Conservation (phyloP, 176 grass and related monocot species). For the Eragrostis curvula region DNA sequence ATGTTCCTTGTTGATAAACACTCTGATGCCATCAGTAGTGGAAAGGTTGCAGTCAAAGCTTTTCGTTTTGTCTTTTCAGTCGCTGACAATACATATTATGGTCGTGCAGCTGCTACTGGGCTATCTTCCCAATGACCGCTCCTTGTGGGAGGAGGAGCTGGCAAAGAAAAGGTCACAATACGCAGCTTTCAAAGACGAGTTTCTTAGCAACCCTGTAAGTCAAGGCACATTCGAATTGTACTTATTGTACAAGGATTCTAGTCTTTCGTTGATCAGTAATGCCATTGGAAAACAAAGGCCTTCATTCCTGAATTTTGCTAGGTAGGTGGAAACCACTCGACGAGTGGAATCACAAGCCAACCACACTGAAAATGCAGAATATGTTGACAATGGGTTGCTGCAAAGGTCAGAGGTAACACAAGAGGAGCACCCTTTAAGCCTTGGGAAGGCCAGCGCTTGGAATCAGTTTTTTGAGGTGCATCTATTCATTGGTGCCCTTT, state of each 20-base stretch:
- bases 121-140: conserved; percentile 76
- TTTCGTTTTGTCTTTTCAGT: conserved; percentile 29
- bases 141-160: conserved; percentile 69
- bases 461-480: conserved; percentile 84
- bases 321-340: conserved; percentile 65
- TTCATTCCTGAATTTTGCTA: conserved; percentile 57
- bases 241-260: conserved; percentile 19
- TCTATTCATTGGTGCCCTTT: conserved; percentile 11
- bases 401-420: conserved; percentile 59
- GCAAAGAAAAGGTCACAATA: conserved; percentile 74
- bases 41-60: conserved; percentile 36
- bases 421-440: conserved; percentile 85
- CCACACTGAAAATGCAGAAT: conserved; percentile 13
- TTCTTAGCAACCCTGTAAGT: conserved; percentile 78
- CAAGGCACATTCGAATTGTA: conserved; percentile 26
- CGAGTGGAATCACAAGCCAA: conserved; percentile 46
- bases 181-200: conserved; percentile 73
- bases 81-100: conserved; percentile 28
- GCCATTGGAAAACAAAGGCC: conserved; percentile 2
- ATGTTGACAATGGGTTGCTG: conserved; percentile 49
- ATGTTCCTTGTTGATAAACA: background rate
- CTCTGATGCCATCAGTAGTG: conserved; percentile 11
- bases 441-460: conserved; percentile 76
- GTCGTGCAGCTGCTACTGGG: conserved; percentile 73
- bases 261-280: background rate